Base-by-base conservation (phyloP, 1,139 yeast species). In the Candida sanyaensis region DNA sequence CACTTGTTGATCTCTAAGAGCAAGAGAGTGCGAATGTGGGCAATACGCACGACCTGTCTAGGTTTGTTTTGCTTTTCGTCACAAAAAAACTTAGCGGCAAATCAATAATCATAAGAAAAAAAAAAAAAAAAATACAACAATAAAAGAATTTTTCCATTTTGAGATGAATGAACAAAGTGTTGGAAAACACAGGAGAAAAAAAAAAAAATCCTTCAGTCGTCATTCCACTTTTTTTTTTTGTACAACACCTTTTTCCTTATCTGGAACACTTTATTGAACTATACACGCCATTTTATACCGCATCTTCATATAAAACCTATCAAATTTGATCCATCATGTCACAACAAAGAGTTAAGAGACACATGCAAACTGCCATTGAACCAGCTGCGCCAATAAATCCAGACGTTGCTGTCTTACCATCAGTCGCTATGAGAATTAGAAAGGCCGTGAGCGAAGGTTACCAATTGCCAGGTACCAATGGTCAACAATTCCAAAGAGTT, bases 371-470 rank as follows among this genome's bases (percentile, higher is more conserved):
- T 29, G 39, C 50, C 28, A 40, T 47, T 17, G 38, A 36, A 6
- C 49, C 50, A 36, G 41, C 32, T 28, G 38, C 43, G 26, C 23
- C 37, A 11, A 31, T 34, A n/a, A 37, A 47, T 26, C 49, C 50
- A 7, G 55, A 54, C 32, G 43, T 48, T 11, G 56, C 55, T 12
- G 57, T 64, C 4, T 69, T 86, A 27, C 75, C 84, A 38, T 75
- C 84, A 0, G 60, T 85, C 5, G 91, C 90, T 0, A 85, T 84
- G 89, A 73, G 89, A 53, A 80, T 86, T 54, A 77, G 93, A 60
- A 83, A 84, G 58, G 76, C 86, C 1, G 82, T 86, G 2, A 73
- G 81, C 41, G 84, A 83, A 42, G 91, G 90, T 0, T 84, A 84
- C 64, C 68, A 58, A 45, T 63, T 60, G 4, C 48, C 50, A 36